Base-by-base conservation (phyloP, 2,329 filamentous ascomycete genomes). In the Samsoniella hepiali region DNA sequence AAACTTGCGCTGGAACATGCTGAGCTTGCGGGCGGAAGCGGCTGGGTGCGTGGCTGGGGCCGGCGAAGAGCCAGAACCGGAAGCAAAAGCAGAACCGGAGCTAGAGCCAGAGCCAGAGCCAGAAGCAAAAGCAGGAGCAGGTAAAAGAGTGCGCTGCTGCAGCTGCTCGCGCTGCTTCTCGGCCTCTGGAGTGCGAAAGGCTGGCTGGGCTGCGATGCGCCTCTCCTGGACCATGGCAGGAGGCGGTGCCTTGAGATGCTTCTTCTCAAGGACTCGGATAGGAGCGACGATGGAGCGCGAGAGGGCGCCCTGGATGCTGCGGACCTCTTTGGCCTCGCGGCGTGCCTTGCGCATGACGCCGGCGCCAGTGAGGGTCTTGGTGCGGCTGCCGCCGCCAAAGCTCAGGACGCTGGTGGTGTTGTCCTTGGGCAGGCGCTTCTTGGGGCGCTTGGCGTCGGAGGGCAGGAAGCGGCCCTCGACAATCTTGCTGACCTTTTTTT, bases 301-400 rank as follows among this genome's bases (percentile, higher is more conserved):
- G 40, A 85, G 74, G 38, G 77, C 75, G 60, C 81, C 78, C 66
- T 82, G 80, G 42, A 78, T 79, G 62, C 67, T 77, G 59, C 76
- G 77, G 50, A 86, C 82, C 67, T 86, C 82, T 54, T 77, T 79
- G 6, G 82, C 83, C 68, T 89, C 83, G 55, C 83, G 79, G 51
- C 80, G 79, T 29, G 85, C 83, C 67, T 82, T 85, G 61, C 79
- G 78, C 68, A 89, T 78, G 58, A 88, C 78, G 64, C 80, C 82
- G 63, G 83, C 78, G 34, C 81, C 81, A 27, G 77, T 80, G 38
- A 76, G 78, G 38, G 78, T 78, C 73, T 83, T 85, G 56, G 83
- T 83, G 64, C 82, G 78, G 62, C 79, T 80, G 47, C 82, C 82
- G 38, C 75, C 72, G 13, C 74, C 77, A 67, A 81, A 86, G 40